phyloP scores from a whole-genome alignment of 352 stramenopile species.

The Phytophthora nicotianae region DNA sequence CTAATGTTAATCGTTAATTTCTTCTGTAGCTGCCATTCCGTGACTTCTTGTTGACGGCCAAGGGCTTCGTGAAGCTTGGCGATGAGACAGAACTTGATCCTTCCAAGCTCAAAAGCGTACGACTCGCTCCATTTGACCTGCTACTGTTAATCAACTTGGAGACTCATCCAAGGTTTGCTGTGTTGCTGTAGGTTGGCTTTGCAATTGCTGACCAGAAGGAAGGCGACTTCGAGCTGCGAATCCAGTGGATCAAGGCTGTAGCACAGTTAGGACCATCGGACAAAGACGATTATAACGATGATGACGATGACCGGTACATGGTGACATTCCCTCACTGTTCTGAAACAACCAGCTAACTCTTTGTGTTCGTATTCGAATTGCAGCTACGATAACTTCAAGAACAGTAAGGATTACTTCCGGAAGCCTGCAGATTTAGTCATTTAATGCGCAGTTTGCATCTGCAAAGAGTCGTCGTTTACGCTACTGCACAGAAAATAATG shows the following conservation, averaged over 20 bases:
- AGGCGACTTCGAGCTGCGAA: slow-evolving; percentile 81
- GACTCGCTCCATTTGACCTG: neutral
- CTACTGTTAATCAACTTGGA: neutral
- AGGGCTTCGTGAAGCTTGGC: slow-evolving; percentile 84
- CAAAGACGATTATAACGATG: slow-evolving; percentile 37
- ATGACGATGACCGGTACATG: slow-evolving; percentile 38
- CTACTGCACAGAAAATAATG: slow-evolving; percentile 21
- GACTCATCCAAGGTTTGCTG: slow-evolving; percentile 1
- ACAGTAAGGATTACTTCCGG: slow-evolving; percentile 47
- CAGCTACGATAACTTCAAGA: slow-evolving; percentile 41
- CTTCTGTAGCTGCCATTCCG: slow-evolving; percentile 66
- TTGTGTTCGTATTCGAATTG: slow-evolving; percentile 9
- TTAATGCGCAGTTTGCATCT: slow-evolving; percentile 35
- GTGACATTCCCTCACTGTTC: neutral
- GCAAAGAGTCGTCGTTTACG: slow-evolving; percentile 1
- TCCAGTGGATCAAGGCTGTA: slow-evolving; percentile 89
- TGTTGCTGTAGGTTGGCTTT: slow-evolving; percentile 66
- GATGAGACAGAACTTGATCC: slow-evolving; percentile 78
- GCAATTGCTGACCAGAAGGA: slow-evolving; percentile 88
- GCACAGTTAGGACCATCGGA: slow-evolving; percentile 57
- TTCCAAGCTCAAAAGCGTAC: slow-evolving; percentile 76
- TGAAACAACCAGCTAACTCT: neutral
- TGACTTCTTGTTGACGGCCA: slow-evolving; percentile 83
- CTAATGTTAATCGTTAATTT: neutral
- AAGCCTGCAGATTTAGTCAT: slow-evolving; percentile 72